Conservation (phyloP, 2,329 filamentous ascomycete genomes). For the Reticulascus tulasneorum region DNA sequence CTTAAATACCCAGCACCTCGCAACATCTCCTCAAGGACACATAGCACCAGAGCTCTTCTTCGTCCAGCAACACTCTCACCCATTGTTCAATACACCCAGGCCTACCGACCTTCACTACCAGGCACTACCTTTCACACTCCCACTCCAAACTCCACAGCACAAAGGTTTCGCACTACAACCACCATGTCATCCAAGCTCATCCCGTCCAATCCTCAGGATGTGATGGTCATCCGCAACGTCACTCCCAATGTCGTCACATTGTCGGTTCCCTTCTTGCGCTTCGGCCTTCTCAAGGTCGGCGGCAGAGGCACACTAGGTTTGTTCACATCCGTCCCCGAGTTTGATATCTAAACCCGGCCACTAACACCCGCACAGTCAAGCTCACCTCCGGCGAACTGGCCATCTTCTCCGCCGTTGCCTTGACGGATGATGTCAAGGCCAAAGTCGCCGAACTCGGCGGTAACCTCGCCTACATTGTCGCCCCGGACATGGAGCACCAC, state of each 20-base stretch:
- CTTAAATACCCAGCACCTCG: too few species aligned
- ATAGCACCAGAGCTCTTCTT: too few species aligned
- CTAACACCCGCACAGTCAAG: slow-evolving; percentile 52
- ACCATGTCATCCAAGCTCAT: slow-evolving; percentile 62
- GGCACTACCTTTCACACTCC: slow-evolving; percentile 7
- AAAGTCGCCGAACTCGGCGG: slow-evolving; percentile 63
- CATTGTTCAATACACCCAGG: too few species aligned
- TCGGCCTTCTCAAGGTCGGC: slow-evolving; percentile 76
- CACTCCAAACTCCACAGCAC: slow-evolving; percentile 2
- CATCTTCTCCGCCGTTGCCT: slow-evolving; percentile 85
- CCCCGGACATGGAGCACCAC: slow-evolving; percentile 90
- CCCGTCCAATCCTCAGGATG: slow-evolving; percentile 67
- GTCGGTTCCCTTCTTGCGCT: slow-evolving; percentile 79
- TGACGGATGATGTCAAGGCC: slow-evolving; percentile 69
- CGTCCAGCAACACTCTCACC: too few species aligned
- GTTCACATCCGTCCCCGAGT: background rate
- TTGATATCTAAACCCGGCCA: background rate
- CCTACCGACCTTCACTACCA: slow-evolving; percentile 8
- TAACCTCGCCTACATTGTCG: slow-evolving; percentile 77
- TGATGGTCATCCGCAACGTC: slow-evolving; percentile 87
- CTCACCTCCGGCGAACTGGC: slow-evolving; percentile 74
- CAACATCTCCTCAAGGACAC: too few species aligned
- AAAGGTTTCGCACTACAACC: slow-evolving; percentile 9
- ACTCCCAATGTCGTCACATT: slow-evolving; percentile 75
- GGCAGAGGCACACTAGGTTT: slow-evolving; percentile 73